Conservation (phyloP, 805 yeast species). For the Candida boleticola region DNA sequence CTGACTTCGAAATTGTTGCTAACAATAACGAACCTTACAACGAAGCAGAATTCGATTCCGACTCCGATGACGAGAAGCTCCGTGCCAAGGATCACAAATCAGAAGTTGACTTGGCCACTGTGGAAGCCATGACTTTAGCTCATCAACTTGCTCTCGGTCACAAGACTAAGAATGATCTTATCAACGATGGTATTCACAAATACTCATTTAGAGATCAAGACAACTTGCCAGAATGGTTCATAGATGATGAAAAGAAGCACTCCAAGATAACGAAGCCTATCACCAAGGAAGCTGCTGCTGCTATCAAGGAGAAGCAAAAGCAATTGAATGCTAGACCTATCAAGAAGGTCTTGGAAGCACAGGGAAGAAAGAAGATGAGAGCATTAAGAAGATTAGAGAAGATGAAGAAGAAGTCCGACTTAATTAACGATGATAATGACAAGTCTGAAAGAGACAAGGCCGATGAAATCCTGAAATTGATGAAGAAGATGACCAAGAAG, state of each 20-base stretch:
- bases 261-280: conserved; percentile 86
- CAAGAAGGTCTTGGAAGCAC: conserved; percentile 97
- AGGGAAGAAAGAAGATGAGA: conserved; percentile 90
- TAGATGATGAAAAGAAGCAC: conserved; percentile 88
- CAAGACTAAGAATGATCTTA: conserved; percentile 74
- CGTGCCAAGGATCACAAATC: conserved; percentile 49
- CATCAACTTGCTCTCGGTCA: conserved; percentile 93
- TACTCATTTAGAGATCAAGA: conserved; percentile 90
- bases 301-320: conserved; percentile 41
- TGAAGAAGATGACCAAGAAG: conserved; percentile 74
- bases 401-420: conserved; percentile 84
- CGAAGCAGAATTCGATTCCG: conserved; percentile 43
- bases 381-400: conserved; percentile 81
- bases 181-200: conserved; percentile 91
- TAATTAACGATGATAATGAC: conserved; percentile 81
- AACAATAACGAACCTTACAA: conserved; percentile 16
- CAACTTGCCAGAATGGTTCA: conserved; percentile 94
- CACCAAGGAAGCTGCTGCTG: conserved; percentile 73
- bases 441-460: conserved; percentile 94
- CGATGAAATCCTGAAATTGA: conserved; percentile 82
- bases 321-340: conserved; percentile 95
- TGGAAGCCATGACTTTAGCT: conserved; percentile 96
- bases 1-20: conserved; percentile 45
- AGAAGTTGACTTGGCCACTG: conserved; percentile 82
- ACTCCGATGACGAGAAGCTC: conserved; percentile 50